A percentile compares a stretch with the other conserved stretches of the same genome.
Evolutionary conservation across 169 alveolate species (phyloP).

Genomic region (Plasmodium adleri): DNA sequence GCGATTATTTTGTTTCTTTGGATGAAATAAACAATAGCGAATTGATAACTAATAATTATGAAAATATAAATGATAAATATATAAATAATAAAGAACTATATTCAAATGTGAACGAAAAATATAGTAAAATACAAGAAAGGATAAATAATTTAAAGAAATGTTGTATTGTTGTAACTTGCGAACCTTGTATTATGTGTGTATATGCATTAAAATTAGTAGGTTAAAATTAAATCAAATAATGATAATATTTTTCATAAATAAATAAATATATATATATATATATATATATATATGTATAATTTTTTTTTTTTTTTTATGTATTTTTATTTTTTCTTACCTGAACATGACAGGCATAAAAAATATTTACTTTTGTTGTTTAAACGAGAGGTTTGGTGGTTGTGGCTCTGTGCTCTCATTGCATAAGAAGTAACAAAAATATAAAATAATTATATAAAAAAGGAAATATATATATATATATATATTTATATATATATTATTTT

Average conservation of each 20-base stretch:
- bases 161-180: constrained; percentile 82
- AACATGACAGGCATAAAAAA: constrained; percentile 75
- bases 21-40: neutral
- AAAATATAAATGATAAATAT: constrained; percentile 1
- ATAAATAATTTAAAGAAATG: constrained; percentile 25
- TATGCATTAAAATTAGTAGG: constrained; percentile 84
- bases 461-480: neutral
- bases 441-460: neutral
- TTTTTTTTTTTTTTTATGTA: neutral
- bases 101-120: constrained; percentile 17
- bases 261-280: neutral
- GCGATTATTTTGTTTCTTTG: constrained; percentile 13
- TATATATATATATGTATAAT: neutral
- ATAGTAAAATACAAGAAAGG: constrained; percentile 17
- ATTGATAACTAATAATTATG: neutral
- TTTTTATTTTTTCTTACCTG: constrained; percentile 5
- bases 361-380: constrained; percentile 86
- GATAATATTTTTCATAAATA: neutral
- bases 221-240: constrained; percentile 3
- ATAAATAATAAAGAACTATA: neutral
- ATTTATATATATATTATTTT: neutral
- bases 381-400: constrained; percentile 91
- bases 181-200: constrained; percentile 92
- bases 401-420: constrained; percentile 85
- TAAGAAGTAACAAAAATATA: constrained; percentile 50